Evolutionary conservation across 305 asterid species (phyloP), one percentile per base, ranked within the genome.

Genomic region (Solanum hybrid): DNA sequence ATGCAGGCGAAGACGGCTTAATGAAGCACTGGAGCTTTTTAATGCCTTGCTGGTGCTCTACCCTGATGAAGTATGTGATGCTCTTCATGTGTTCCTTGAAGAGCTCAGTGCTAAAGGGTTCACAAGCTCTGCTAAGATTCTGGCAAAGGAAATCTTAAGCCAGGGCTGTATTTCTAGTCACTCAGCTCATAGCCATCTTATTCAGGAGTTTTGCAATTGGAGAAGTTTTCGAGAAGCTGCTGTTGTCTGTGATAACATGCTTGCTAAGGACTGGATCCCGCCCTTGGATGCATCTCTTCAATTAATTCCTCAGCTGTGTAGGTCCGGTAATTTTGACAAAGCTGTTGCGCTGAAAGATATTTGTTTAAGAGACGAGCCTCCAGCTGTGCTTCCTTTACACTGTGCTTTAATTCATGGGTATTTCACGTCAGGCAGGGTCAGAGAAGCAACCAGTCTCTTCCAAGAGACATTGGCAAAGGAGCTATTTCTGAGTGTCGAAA

Each of bases 21-120:
- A 88, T 32, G 96, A 96, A 90, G 96, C 97, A 34, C 88, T 95
- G 24, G 95, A 95, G 92, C 93, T 96, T 72, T 91, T 95, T 75
- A 97, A 93, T 86, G 82, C 90, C 87, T 45, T 93, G 90, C 89
- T 90, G 61, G 86, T 81, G 29, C 86, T 81, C 80, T 65, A 79
- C 91, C 92, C 93, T 61, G 77, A 87, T 79, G 91, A 89, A 65
- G 84, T 88, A 81, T 41, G 41, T 37, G 91, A 92, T 89, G 87
- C 57, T 90, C 86, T 91, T 83, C 87, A 90, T 77, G 89, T 90
- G 57, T 89, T 96, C 61, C 73, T 95, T 87, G 94, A 93, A 89
- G 92, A 90, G 91, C 92, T 96, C 90, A 95, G 96, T 90, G 79
- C 80, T 85, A 90, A 81, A 82, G 97, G 97, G 31, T 92, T 93